Percentiles rank a stretch among this genome's conserved stretches.
These are phyloP conservation scores for Talaromyces liani DNA, from an alignment of 495 filamentous ascomycete species.

Conservation along the genomic window DNA sequence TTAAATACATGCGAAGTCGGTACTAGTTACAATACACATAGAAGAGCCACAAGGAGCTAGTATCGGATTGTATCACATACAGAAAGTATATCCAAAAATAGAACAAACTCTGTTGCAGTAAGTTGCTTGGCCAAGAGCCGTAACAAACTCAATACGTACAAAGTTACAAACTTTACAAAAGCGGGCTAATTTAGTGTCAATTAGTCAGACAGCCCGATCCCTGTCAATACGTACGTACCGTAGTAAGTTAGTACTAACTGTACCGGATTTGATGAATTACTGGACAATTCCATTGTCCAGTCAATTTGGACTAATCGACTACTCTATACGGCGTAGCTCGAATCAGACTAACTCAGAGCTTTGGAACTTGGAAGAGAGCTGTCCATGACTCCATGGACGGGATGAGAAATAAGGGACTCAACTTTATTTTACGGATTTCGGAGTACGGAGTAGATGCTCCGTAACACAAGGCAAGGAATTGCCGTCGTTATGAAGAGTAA, in stretches of 20 bases:
- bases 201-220: neutral
- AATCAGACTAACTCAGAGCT: neutral
- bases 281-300: neutral
- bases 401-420: neutral
- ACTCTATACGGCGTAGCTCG: neutral
- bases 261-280: neutral
- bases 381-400: neutral
- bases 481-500: neutral
- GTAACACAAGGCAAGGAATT: too few species aligned
- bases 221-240: neutral
- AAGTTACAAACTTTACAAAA: neutral
- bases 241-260: too few species aligned
- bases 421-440: neutral
- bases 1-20: neutral
- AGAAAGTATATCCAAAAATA: neutral
- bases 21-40: neutral
- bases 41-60: neutral
- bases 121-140: neutral
- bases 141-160: neutral
- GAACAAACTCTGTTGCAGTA: neutral
- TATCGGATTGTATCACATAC: neutral
- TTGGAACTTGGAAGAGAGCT: neutral
- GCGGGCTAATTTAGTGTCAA: neutral
- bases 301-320: neutral
- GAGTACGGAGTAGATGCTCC: neutral